Percentiles rank a stretch among this genome's conserved stretches.
These are phyloP conservation scores for Lasiosphaeria miniovina DNA, from an alignment of 495 filamentous ascomycete species.

Conservation along the genomic window DNA sequence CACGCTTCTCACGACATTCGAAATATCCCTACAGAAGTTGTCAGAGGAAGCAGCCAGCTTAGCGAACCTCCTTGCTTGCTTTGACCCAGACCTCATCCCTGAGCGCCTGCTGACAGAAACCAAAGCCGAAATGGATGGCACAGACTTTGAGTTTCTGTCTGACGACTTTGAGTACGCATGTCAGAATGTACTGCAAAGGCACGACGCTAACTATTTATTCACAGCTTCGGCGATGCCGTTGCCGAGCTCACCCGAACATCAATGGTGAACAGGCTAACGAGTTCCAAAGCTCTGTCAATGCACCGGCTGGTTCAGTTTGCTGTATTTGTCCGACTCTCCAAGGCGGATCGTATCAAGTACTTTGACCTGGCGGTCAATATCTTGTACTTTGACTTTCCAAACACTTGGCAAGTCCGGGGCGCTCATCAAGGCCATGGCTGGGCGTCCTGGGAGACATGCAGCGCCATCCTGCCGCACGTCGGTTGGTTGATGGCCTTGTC, in stretches of 20 bases:
- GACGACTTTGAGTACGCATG: constrained; percentile 10
- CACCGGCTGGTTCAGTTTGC: constrained; percentile 15
- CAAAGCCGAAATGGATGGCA: constrained; percentile 4
- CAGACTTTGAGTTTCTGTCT: not conserved
- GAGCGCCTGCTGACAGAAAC: constrained; percentile 10
- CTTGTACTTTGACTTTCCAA: constrained; percentile 14
- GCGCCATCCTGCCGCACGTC: constrained; percentile 7
- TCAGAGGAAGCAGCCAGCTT: constrained; percentile 11
- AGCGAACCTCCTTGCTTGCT: constrained; percentile 10
- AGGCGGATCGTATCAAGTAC: not conserved
- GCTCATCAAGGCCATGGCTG: constrained; percentile 15
- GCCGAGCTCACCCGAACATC: constrained; percentile 12
- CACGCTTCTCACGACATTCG: constrained; percentile 4
- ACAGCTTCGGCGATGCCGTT: constrained; percentile 8
- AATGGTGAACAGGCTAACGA: constrained; percentile 9
- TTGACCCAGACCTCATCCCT: constrained; percentile 7
- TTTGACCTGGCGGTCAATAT: constrained; percentile 12
- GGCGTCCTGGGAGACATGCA: constrained; percentile 12
- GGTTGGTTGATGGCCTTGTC: constrained; percentile 8
- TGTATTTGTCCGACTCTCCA: constrained; percentile 1
- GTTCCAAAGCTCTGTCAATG: constrained; percentile 11
- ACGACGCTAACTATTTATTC: not conserved
- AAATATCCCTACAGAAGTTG: constrained; percentile 8
- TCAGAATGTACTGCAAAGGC: not conserved
- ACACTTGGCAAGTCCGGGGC: constrained; percentile 9